These are phyloP conservation scores for Coccomyxa subellipsoidea DNA, from an alignment of 163 green algal genomes.

Conservation along the genomic window DNA sequence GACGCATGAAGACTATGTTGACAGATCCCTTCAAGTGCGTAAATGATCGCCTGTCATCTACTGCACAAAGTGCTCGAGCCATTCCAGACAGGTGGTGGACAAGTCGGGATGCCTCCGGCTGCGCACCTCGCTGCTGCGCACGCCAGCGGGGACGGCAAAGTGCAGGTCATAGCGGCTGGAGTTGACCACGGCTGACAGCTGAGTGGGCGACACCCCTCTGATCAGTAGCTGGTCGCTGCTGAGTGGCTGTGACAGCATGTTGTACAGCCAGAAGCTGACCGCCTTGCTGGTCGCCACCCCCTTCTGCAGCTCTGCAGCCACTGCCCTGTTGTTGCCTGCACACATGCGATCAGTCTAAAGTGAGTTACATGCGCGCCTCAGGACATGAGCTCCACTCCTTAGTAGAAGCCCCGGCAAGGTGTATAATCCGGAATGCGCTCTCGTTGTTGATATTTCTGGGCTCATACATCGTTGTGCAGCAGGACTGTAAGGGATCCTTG, in stretches of 20 bases:
- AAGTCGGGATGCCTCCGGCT: neutral
- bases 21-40: too few relatives aligned
- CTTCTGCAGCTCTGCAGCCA: neutral
- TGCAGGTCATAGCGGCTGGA: neutral
- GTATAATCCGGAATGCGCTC: too few relatives aligned
- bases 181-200: neutral
- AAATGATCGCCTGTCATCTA: too few relatives aligned
- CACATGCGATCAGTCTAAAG: too few relatives aligned
- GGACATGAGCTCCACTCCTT: too few relatives aligned
- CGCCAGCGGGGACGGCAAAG: neutral
- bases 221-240: neutral
- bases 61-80: too few relatives aligned
- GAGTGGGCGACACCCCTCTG: neutral
- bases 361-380: too few relatives aligned
- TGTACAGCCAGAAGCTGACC: slow-evolving; percentile 7
- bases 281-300: neutral
- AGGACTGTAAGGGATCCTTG: too few relatives aligned
- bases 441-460: too few relatives aligned
- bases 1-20: too few relatives aligned
- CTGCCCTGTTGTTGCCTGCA: slow-evolving; percentile 3
- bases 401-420: too few relatives aligned
- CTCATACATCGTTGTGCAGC: too few relatives aligned
- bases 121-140: neutral
- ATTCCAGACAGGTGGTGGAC: neutral
- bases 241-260: neutral